phyloP scores from a whole-genome alignment of 2,329 filamentous ascomycete species.

The Fusarium drepaniforme region DNA sequence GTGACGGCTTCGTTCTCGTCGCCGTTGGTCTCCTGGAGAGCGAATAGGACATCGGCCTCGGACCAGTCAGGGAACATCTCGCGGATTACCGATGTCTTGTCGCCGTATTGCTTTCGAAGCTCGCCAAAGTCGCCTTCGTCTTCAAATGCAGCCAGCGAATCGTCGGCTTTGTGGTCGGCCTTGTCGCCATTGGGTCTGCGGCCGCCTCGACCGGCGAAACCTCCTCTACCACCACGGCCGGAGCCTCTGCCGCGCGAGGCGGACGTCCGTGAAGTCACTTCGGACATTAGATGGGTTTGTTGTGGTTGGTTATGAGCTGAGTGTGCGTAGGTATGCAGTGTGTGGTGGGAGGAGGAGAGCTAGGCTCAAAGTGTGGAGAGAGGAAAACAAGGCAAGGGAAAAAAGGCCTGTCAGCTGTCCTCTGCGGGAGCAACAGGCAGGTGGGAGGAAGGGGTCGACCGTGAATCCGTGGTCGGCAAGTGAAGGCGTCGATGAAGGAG shows the following conservation, averaged over 20 bases:
- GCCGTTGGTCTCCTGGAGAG: constrained; percentile 88
- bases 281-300: constrained; percentile 79
- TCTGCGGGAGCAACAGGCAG: constrained; percentile 52
- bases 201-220: constrained; percentile 78
- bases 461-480: constrained; percentile 47
- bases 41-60: constrained; percentile 93
- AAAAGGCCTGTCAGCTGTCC: constrained; percentile 53
- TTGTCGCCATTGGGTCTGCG: constrained; percentile 83
- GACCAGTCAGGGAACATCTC: constrained; percentile 97
- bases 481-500: constrained; percentile 46
- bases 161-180: constrained; percentile 65
- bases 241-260: constrained; percentile 91
- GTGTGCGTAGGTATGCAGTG: constrained; percentile 33
- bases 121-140: constrained; percentile 93
- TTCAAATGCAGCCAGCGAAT: constrained; percentile 71
- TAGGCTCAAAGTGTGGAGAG: constrained; percentile 48
- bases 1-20: constrained; percentile 81
- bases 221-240: constrained; percentile 85
- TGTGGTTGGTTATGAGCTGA: constrained; percentile 53
- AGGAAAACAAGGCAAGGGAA: constrained; percentile 43
- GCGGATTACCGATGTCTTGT: constrained; percentile 84
- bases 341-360: constrained; percentile 45
- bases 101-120: constrained; percentile 89
- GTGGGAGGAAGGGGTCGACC: constrained; percentile 47
- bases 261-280: constrained; percentile 87